A percentile compares a stretch with the other conserved stretches of the same genome.
Conservation (phyloP, 345 rosid genomes). For the Acer campestre region DNA sequence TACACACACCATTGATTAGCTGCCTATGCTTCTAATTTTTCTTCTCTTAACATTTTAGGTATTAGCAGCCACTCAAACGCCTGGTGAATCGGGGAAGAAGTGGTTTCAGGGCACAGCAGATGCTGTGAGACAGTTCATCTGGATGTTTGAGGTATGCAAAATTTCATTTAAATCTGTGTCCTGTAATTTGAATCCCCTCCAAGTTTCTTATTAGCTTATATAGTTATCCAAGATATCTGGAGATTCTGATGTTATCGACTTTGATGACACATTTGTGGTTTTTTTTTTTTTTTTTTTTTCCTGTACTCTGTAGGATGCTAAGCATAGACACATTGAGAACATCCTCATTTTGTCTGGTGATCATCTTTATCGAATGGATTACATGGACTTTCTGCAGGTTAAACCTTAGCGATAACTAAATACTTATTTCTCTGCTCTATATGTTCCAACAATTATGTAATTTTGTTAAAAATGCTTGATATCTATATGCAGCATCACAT, state of each 20-base stretch:
- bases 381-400: slow-evolving; percentile 90
- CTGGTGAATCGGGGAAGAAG: slow-evolving; percentile 77
- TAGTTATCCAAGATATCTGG: background rate
- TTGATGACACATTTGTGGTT: slow-evolving; percentile 10
- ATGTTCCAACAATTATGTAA: background rate
- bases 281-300: background rate
- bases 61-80: slow-evolving; percentile 88
- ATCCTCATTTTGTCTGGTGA: slow-evolving; percentile 84
- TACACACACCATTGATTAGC: background rate
- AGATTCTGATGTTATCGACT: slow-evolving; percentile 14
- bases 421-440: slow-evolving; percentile 5
- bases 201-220: background rate
- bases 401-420: slow-evolving; percentile 8
- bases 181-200: background rate
- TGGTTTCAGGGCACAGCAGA: slow-evolving; percentile 99
- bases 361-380: slow-evolving; percentile 92
- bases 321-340: slow-evolving; percentile 76
- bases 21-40: slow-evolving; percentile 21
- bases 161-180: background rate
- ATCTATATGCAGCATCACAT: slow-evolving; percentile 62
- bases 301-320: slow-evolving; percentile 57
- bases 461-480: background rate
- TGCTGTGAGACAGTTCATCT: slow-evolving; percentile 81
- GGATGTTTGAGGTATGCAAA: slow-evolving; percentile 76
- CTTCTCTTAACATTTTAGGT: slow-evolving; percentile 41